phyloP scores from a whole-genome alignment of 257 asterid genomes.

The Misopates orontium region DNA sequence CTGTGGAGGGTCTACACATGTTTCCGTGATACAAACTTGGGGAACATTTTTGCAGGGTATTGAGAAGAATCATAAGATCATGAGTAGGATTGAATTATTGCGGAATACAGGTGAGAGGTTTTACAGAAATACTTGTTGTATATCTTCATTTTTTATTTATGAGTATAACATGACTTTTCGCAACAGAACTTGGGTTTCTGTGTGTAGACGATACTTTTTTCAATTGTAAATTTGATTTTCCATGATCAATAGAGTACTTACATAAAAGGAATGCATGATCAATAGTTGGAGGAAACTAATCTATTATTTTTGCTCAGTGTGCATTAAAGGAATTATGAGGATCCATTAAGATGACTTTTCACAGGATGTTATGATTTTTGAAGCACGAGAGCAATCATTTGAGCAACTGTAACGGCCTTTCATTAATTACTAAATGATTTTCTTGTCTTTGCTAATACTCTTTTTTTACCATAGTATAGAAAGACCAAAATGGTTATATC shows the following conservation, averaged over 20 bases:
- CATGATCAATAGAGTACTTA: neutral
- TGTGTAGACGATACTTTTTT: too few relatives aligned
- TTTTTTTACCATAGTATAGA: too few relatives aligned
- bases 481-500: neutral
- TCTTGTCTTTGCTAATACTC: too few relatives aligned
- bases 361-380: too few relatives aligned
- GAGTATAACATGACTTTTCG: neutral
- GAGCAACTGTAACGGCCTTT: too few relatives aligned
- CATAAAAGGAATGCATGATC: neutral
- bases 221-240: neutral
- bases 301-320: too few relatives aligned
- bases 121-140: neutral
- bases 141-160: neutral
- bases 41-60: constrained; percentile 70
- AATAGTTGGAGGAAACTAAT: constrained; percentile 1
- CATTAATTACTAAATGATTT: too few relatives aligned
- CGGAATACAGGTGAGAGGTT: constrained; percentile 51
- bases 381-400: too few relatives aligned
- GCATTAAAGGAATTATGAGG: neutral
- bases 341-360: neutral
- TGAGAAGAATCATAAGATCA: constrained; percentile 65
- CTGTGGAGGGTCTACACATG: constrained; percentile 36
- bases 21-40: constrained; percentile 40
- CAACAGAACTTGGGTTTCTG: neutral
- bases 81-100: constrained; percentile 63